Evolutionary conservation across 2,329 filamentous ascomycete species (phyloP), one percentile per base, ranked within the genome.

Genomic region (Fusarium siculi): DNA sequence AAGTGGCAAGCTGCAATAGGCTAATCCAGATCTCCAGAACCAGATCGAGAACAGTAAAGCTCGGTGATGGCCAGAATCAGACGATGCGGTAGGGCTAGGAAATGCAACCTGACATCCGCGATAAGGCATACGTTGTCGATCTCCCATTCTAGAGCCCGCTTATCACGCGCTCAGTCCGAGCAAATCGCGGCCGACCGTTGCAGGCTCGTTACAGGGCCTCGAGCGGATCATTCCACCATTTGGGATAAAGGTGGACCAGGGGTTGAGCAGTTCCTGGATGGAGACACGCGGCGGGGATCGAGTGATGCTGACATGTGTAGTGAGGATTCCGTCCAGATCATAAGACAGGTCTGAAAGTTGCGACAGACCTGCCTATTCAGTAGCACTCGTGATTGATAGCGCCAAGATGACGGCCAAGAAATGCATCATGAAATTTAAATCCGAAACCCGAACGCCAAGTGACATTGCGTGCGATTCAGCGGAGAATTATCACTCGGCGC

Each of bases 291-390:
- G 32, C 9, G n/a, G 30, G 19, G 18, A 39, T 21, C 9, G 10
- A 40, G 25, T n/a, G 36, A 11, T 42, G 49, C 66, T 68, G 56
- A 68, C 65, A 63, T 23, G 19, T 56, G 19, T 52, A 36, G 25
- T 28, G 12, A 56, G 23, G 2, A 25, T 36, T 52, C 28, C 10
- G 12, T 56, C 32, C 37, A 2, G 12, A 46, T 39, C 25, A 28
- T 28, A 30, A 32, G 43, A 32, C 19, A 14, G 25, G 43, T 37
- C 40, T 50, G n/a, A 43, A n/a, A 39, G 46, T 39, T 42, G n/a
- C 23, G 8, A 28, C 8, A 64, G 58, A 69, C 66, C 66, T 69
- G 65, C 66, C 66, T 65, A 53, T 69, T 69, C 32, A 28, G 66
- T 64, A 19, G 3, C 9, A 7, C 8, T 54, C 11, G 36, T 8